Base-by-base conservation (phyloP, 331 rosid species). In the Telfairia occidentalis region DNA sequence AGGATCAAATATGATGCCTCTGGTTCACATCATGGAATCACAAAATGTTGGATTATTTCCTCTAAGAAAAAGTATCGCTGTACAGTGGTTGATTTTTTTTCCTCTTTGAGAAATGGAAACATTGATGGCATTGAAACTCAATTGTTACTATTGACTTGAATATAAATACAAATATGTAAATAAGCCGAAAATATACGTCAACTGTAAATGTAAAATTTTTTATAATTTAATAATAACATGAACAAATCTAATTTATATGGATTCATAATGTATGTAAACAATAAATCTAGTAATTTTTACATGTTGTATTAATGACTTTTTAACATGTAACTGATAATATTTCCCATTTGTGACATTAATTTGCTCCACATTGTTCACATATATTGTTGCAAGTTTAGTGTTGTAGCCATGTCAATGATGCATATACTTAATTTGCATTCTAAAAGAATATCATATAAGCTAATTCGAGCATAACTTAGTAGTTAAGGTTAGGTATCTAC, bases 11-110 rank as follows among this genome's bases (percentile, higher is more conserved):
- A 24, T 28, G 21, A 7, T 1, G 54, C 9, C 54, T 21, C 23
- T 40, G 38, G 53, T 43, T 45, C 13, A 69, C 52, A 66, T 66
- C 21, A 35, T 40, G 73, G 53, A 61, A 61, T 61, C 24, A 18
- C 69, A 32, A 29, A 67, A 42, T 67, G 52, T 67, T 42, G 13
- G 73, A 67, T 42, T 45, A 19, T 67, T 38, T 67, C 21, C 73
- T 66, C 21, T 66, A 40, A 40, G 52, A 24, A 67, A 40, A 67
- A 67, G 23, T 63, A 63, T 16, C 12, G 66, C 23, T 8, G 19
- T 37, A 7, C 0, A 64, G 8, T 28, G 7, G 1, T 15, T 48
- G n/a, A 21, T 40, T 11, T 23, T 23, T 66, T 66, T 65, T 66
- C 8, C 46, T 38, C 34, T 30, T 30, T 13, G 24, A 16, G 52